Evolutionary conservation across 768 basidiomycete genomes (phyloP).

Genomic region (Harrya chromipes): DNA sequence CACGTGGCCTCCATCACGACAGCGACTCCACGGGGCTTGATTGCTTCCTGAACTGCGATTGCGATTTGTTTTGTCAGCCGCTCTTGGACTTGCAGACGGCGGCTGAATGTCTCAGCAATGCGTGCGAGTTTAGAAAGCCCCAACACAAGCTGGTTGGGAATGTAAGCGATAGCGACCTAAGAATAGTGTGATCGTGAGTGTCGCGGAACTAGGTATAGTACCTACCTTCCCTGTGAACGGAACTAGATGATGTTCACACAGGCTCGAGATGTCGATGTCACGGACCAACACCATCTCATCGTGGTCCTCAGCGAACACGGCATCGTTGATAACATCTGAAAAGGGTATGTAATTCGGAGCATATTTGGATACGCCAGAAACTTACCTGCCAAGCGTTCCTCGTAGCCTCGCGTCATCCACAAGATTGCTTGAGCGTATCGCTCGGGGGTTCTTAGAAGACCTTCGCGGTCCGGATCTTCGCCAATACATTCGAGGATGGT

Average conservation of each 20-base stretch:
- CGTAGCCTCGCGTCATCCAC: constrained; percentile 99
- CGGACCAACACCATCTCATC: constrained; percentile 99
- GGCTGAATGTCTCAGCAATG: constrained; percentile 95
- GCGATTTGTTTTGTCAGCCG: constrained; percentile 97
- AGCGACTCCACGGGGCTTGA: constrained; percentile 95
- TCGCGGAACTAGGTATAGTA: constrained; percentile 15
- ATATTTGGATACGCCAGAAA: constrained; percentile 14
- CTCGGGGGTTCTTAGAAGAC: constrained; percentile 87
- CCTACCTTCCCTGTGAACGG: constrained; percentile 96
- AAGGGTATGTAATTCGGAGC: constrained; percentile 4
- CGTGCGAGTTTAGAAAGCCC: constrained; percentile 95
- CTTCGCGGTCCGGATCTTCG: constrained; percentile 96
- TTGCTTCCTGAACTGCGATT: constrained; percentile 96
- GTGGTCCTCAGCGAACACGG: constrained; percentile 97
- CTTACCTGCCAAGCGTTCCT: constrained; percentile 86
- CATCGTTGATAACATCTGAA: constrained; percentile 96
- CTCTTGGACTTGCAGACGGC: constrained; percentile 96
- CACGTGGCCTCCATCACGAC: constrained; percentile 99
- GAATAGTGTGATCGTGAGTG: constrained; percentile 19
- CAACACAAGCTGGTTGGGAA: constrained; percentile 91
- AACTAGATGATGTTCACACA: constrained; percentile 98
- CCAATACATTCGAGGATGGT: constrained; percentile 96
- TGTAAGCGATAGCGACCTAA: constrained; percentile 96
- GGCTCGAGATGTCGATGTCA: constrained; percentile 94
- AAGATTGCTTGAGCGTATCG: constrained; percentile 95